Percentiles rank a stretch among this genome's conserved stretches.
Evolutionary conservation across 345 rosid genomes (phyloP).

Genomic region (Nasturtium officinale): DNA sequence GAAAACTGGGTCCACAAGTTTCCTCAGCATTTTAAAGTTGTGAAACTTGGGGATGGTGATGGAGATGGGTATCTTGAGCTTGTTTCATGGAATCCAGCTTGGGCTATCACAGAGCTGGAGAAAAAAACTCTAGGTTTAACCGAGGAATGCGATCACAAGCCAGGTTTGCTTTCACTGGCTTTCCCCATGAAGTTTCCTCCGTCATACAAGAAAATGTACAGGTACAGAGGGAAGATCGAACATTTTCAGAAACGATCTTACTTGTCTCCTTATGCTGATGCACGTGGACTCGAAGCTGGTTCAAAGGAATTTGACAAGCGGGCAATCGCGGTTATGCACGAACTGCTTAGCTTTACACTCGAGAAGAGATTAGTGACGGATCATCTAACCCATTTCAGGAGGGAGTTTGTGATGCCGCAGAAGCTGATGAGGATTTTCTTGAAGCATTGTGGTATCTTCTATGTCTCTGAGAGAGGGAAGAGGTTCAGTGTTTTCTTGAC

Average conservation of each 20-base stretch:
- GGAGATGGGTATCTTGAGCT: slow-evolving; percentile 70
- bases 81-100: slow-evolving; percentile 74
- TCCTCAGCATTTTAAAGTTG: slow-evolving; percentile 69
- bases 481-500: slow-evolving; percentile 84
- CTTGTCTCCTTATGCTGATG: slow-evolving; percentile 85
- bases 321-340: slow-evolving; percentile 87
- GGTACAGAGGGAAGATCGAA: slow-evolving; percentile 73
- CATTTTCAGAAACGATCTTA: slow-evolving; percentile 81
- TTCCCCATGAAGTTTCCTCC: slow-evolving; percentile 82
- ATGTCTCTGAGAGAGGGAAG: slow-evolving; percentile 92
- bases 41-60: slow-evolving; percentile 46
- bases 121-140: slow-evolving; percentile 54
- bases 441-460: slow-evolving; percentile 86
- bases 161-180: slow-evolving; percentile 72
- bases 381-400: slow-evolving; percentile 82
- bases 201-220: slow-evolving; percentile 70
- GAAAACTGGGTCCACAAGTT: slow-evolving; percentile 65
- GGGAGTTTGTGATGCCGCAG: slow-evolving; percentile 84
- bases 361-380: slow-evolving; percentile 91
- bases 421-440: slow-evolving; percentile 89
- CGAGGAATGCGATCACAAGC: slow-evolving; percentile 50
- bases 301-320: slow-evolving; percentile 88
- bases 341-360: slow-evolving; percentile 80
- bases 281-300: slow-evolving; percentile 66
- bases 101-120: slow-evolving; percentile 87